phyloP scores from a whole-genome alignment of 495 filamentous ascomycete genomes.

The Chaetomium cochliodes region DNA sequence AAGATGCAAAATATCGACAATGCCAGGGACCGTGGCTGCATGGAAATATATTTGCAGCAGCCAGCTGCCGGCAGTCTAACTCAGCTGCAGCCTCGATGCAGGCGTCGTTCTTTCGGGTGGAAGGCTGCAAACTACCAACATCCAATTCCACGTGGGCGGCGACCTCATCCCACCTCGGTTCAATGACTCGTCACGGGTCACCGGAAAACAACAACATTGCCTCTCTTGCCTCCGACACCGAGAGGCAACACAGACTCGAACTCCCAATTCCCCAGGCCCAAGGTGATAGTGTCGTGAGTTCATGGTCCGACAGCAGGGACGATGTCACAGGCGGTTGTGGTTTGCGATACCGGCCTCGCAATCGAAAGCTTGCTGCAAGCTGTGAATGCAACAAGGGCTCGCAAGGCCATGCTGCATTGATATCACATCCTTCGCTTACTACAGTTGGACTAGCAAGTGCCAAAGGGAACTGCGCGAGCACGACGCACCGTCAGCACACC shows the following conservation, averaged over 20 bases:
- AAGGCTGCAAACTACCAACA: not conserved
- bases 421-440: conserved; percentile 26
- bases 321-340: not conserved
- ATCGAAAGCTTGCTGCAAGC: not conserved
- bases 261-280: no score
- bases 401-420: conserved; percentile 16
- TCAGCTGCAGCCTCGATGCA: not conserved
- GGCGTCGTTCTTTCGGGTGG: no score
- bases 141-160: not conserved
- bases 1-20: not conserved
- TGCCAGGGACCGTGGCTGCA: conserved; percentile 2
- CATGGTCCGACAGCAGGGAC: no score
- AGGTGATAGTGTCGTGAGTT: no score
- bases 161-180: no score
- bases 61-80: conserved; percentile 6
- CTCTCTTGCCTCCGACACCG: no score
- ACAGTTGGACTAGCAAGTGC: conserved; percentile 5
- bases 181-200: no score
- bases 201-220: no score
- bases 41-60: not conserved
- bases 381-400: not conserved
- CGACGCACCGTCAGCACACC: conserved; percentile 10
- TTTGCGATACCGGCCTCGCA: conserved; percentile 15
- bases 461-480: not conserved
- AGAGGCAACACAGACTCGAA: no score